These are phyloP conservation scores for Pisolithus albus DNA, from an alignment of 768 basidiomycete species.

Conservation along the genomic window DNA sequence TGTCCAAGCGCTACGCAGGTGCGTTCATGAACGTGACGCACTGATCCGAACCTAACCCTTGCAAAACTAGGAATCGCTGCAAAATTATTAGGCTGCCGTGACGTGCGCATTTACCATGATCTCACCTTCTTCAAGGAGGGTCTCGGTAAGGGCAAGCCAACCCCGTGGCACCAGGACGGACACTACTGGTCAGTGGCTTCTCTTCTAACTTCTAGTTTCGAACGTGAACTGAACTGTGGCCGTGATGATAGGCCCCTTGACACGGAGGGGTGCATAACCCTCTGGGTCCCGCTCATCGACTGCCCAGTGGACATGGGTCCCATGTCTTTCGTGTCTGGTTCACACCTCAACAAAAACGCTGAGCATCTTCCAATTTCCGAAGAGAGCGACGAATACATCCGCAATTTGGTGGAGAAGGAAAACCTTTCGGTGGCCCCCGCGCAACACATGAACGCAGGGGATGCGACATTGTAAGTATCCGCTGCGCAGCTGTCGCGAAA, in stretches of 20 bases:
- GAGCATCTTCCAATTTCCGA: constrained; percentile 4
- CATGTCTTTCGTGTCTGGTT: constrained; percentile 4
- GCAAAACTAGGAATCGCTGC: constrained; percentile 1
- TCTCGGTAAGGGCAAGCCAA: neutral
- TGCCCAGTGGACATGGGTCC: constrained; percentile 5
- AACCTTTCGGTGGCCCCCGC: constrained; percentile 1
- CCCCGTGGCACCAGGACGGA: constrained; percentile 1
- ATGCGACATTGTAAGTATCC: constrained; percentile 1
- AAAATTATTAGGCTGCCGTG: constrained; percentile 5
- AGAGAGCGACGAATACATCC: neutral
- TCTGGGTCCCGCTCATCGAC: constrained; percentile 4
- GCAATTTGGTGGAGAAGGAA: constrained; percentile 1
- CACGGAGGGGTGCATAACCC: constrained; percentile 2
- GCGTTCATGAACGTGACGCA: no score
- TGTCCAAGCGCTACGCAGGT: constrained; percentile 3
- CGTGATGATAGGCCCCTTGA: neutral
- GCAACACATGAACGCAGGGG: constrained; percentile 1
- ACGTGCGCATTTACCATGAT: constrained; percentile 5
- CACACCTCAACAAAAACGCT: neutral
- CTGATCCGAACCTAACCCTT: no score
- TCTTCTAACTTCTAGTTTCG: neutral
- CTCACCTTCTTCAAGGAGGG: constrained; percentile 6
- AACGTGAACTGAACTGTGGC: neutral
- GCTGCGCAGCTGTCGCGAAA: no score
- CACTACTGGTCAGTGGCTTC: neutral